Percentiles rank a stretch among this genome's conserved stretches.
Evolutionary conservation across 2,329 filamentous ascomycete species (phyloP).

Genomic region (Nothopassalora personata): DNA sequence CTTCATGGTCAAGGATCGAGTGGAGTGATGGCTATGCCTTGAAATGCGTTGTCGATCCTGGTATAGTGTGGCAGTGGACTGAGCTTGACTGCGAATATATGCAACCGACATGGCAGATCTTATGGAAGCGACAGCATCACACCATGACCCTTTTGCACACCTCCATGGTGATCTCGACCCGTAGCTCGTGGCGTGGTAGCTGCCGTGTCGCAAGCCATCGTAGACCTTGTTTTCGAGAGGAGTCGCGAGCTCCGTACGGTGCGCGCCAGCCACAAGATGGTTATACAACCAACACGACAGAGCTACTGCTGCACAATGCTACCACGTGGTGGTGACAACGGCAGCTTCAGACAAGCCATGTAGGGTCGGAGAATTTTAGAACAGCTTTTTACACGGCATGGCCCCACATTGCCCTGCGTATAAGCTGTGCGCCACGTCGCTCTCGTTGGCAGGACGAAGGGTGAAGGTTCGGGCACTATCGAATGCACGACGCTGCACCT

Average conservation of each 20-base stretch:
- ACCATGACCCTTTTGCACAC: neutral
- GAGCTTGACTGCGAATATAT: neutral
- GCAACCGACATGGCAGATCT: neutral
- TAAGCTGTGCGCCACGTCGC: neutral
- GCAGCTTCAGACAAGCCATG: neutral
- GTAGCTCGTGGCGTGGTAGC: neutral
- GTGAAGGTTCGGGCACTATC: neutral
- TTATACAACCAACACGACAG: neutral
- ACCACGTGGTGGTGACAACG: neutral
- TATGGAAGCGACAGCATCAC: neutral
- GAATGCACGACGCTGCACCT: neutral
- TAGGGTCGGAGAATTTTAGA: neutral
- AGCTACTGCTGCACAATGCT: neutral
- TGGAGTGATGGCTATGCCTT: neutral
- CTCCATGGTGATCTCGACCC: neutral
- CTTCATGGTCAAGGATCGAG: conserved; percentile 13
- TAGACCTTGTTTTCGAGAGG: neutral
- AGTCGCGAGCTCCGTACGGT: conserved; percentile 6
- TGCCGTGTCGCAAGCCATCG: neutral
- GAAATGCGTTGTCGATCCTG: neutral
- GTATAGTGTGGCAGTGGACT: neutral
- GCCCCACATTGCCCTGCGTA: neutral
- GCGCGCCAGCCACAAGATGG: conserved; percentile 10
- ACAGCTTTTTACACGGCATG: neutral
- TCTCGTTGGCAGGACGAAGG: neutral